Evolutionary conservation across 129 eudicot genomes (phyloP), one percentile per base, ranked within the genome.

Genomic region (Kitagawia praeruptora): DNA sequence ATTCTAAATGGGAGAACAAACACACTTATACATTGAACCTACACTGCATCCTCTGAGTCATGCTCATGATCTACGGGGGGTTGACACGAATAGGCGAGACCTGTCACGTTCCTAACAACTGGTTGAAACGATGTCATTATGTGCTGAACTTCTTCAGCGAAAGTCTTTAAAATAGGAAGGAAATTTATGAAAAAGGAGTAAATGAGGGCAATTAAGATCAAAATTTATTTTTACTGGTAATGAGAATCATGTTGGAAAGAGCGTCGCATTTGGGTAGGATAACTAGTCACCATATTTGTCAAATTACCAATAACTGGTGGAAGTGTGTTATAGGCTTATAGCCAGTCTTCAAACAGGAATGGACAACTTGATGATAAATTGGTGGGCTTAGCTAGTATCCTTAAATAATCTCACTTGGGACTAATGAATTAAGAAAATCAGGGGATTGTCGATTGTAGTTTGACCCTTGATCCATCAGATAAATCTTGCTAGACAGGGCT

Each of bases 231-330:
- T 44, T 34, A 44, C 10, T 70, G 79, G 89, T 45, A 71, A 75
- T 18, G 86, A 80, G 23, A 78, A 83, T 83, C 83, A 87, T 40
- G 37, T 82, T 72, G 91, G 84, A 12, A 89, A 84, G 79, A 92
- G 87, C 14, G 9, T 34, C 2, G 37, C 70, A 27, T 85, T 85
- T 58, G 85, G 91, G 88, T 91, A 91, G 97, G 98, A 91, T 45
- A 84, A 82, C 41, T 91, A 84, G 80, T 31, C 34, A 31, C 34
- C 34, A 31, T 31, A 31, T 31, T 31, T 31, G 25, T 46, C 89
- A 49, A 81, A 86, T 86, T 94, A 92, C 31, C 97, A 91, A 85
- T 92, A 94, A 85, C 93, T 94, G 25, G 95, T 89, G 75, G 98
- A 91, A 88, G 92, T 84, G 6, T 83, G 89, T 70, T 64, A n/a